These are phyloP conservation scores for Penicillium angulare DNA, from an alignment of 495 filamentous ascomycete genomes.

Conservation along the genomic window DNA sequence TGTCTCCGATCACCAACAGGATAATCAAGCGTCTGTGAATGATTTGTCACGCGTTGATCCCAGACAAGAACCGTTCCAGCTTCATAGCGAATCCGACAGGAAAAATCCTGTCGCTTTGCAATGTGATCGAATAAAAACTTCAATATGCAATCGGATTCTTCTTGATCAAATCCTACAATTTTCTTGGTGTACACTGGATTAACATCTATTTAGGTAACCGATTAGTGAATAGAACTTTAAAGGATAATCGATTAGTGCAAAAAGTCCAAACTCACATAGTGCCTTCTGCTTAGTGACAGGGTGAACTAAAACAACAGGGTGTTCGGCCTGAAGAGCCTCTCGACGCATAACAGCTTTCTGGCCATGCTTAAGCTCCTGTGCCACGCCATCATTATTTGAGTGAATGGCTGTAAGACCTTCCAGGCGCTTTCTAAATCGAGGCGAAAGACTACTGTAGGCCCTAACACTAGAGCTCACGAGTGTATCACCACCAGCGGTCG, in stretches of 20 bases:
- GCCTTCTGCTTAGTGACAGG: conserved; percentile 5
- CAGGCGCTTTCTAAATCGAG: background rate
- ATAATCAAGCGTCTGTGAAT: conserved; percentile 4
- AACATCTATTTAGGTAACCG: background rate
- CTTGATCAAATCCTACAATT: conserved; percentile 3
- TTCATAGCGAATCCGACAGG: conserved; percentile 1
- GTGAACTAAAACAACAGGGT: background rate
- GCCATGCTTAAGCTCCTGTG: background rate
- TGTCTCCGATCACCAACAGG: conserved; percentile 3
- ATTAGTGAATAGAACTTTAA: background rate
- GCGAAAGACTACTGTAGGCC: background rate
- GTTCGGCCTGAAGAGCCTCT: background rate
- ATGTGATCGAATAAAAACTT: conserved; percentile 3
- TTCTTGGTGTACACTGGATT: conserved; percentile 1
- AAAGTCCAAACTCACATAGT: background rate
- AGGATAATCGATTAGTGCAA: background rate
- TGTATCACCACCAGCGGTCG: conserved; percentile 1
- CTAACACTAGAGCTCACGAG: background rate
- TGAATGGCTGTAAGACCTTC: conserved; percentile 1
- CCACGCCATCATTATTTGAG: background rate
- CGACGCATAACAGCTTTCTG: background rate
- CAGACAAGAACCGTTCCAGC: conserved; percentile 1
- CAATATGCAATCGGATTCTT: background rate
- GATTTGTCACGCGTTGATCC: conserved; percentile 3
- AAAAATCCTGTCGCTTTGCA: conserved; percentile 2